Conservation (phyloP, 495 filamentous ascomycete species). For the Friedmanniomyces endolithicus region DNA sequence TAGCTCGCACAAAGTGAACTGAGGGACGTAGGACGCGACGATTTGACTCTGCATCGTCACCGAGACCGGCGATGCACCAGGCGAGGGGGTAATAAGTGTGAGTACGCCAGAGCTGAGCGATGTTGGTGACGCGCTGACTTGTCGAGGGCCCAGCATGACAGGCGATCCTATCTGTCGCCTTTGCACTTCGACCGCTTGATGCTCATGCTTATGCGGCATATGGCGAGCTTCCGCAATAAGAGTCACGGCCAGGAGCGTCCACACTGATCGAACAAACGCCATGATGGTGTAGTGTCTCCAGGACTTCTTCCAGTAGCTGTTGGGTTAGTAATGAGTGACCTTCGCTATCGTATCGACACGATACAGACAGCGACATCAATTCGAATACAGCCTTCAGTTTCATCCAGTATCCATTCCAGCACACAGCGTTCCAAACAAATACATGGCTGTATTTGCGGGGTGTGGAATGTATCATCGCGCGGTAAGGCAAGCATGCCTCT, state of each 20-base stretch:
- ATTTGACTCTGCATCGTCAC: slow-evolving; percentile 28
- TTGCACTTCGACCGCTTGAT: slow-evolving; percentile 4
- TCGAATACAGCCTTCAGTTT: neutral
- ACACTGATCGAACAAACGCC: slow-evolving; percentile 3
- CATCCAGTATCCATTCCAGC: slow-evolving; percentile 11
- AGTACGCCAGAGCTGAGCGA: neutral
- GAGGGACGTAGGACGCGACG: slow-evolving; percentile 23
- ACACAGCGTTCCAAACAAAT: slow-evolving; percentile 9
- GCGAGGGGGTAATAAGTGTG: slow-evolving; percentile 27
- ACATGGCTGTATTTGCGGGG: slow-evolving; percentile 5
- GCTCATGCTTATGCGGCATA: slow-evolving; percentile 6
- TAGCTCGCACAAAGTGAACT: slow-evolving; percentile 28
- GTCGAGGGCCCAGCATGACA: neutral
- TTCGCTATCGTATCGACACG: neutral
- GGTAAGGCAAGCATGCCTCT: neutral
- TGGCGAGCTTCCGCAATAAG: slow-evolving; percentile 3
- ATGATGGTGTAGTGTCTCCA: slow-evolving; percentile 2
- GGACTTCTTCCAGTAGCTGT: neutral
- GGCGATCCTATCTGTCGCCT: slow-evolving; percentile 1
- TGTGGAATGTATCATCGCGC: slow-evolving; percentile 15
- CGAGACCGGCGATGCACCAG: slow-evolving; percentile 22
- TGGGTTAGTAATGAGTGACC: neutral
- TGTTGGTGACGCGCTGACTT: neutral
- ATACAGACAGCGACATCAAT: neutral
- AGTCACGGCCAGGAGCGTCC: neutral